Evolutionary conservation across 1,284 basidiomycete species (phyloP), one percentile per base, ranked within the genome.

Genomic region (Puccinia triticina): DNA sequence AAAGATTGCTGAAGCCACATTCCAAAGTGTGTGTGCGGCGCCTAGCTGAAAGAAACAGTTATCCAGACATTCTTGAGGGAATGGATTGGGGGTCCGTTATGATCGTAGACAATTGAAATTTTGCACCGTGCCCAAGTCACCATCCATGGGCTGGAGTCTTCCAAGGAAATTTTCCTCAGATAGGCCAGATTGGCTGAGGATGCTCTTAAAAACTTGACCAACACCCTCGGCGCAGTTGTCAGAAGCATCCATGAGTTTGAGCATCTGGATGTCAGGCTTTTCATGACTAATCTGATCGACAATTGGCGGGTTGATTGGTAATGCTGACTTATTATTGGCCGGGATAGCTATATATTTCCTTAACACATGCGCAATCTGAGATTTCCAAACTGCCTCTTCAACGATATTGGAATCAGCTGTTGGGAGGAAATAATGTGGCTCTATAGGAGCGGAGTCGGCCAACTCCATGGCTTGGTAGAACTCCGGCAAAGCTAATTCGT

Each of bases 401-500:
- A 40, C 75, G 14, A 46, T 46, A 46, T 46, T 46, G 43, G 43
- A 46, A 12, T 77, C 32, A 32, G 21, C 16, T 29, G 16, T n/a
- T 7, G 75, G 75, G 18, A 77, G 61, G 57, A 77, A 77, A 21
- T 40, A 40, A 10, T 66, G 21, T 46, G 43, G 26, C n/a, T 77
- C 29, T 11, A 77, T 66, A n/a, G n/a, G n/a, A n/a, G n/a, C n/a
- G n/a, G n/a, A n/a, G n/a, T n/a, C n/a, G n/a, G n/a, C n/a, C n/a
- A 21, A 12, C n/a, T 37, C 37, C 3, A 67, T n/a, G 2, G 64
- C 34, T 14, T 67, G 16, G 18, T 67, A n/a, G 37, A 40, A 67
- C 16, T 21, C 29, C 7, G 23, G 11, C 18, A 67, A 26, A 8
- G 64, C 16, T 26, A 67, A 26, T 40, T 67, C 14, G 5, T 8